Base-by-base conservation (phyloP, 345 rosid genomes). In the Cardamine occulta region DNA sequence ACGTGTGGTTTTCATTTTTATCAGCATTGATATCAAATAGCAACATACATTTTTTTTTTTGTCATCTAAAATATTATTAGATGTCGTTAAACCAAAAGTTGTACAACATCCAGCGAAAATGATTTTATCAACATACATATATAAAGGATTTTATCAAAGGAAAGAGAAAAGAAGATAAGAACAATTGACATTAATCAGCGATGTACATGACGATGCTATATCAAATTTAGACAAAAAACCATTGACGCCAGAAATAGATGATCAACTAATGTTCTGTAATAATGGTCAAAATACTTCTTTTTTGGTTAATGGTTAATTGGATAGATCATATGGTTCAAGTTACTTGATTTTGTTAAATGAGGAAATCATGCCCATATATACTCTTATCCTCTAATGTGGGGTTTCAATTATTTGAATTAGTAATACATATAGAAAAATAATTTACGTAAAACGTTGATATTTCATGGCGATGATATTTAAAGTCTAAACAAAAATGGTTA, bases 1-100 rank as follows among this genome's bases (percentile, higher is more conserved):
- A 65, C 52, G 34, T 74, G 18, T 74, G 42, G 19, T 40, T 44
- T 54, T 54, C 24, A 64, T 10, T 11, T 42, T 54, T 21, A 31
- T 53, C 56, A 53, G 19, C n/a, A 63, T 40, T 21, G 11, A 19
- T 54, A 40, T 60, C 12, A 15, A 5, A 26, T 54, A 26, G 18
- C 15, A 7, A 54, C 10, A 54, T 19, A 47, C n/a, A 39, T 3
- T 19, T 19, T 19, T 19, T 19, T 19, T 19, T 19, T 19, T 19
- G 19, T 19, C 1, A 19, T 19, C 19, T 19, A 19, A 19, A 19
- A 19, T 19, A 19, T 19, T 19, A 19, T 19, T 19, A 19, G 19
- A 19, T 19, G 19, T 19, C 19, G 19, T 19, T 19, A 19, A 19
- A 19, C 19, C 19, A 19, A 19, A 19, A 19, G 19, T 19, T 19